A percentile compares a stretch with the other conserved stretches of the same genome.
Evolutionary conservation across 2,329 filamentous ascomycete species (phyloP).

Genomic region (Helotiales sp.): DNA sequence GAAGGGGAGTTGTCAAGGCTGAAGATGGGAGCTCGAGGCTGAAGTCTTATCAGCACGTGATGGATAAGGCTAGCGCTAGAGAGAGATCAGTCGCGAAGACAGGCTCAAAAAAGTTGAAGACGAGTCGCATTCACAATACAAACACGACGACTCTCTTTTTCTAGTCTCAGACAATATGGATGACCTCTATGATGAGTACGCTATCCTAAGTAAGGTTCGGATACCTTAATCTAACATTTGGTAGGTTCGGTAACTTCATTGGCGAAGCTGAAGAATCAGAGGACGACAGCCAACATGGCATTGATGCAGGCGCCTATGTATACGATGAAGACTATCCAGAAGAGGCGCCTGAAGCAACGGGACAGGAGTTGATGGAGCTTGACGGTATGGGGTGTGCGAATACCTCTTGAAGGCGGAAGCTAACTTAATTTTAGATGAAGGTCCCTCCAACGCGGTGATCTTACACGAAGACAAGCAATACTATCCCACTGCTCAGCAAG

Average conservation of each 20-base stretch:
- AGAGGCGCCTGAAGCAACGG: constrained; percentile 60
- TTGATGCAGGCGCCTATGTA: constrained; percentile 73
- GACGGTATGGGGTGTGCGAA: constrained; percentile 58
- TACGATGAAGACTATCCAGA: constrained; percentile 76
- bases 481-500: constrained; percentile 95
- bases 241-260: constrained; percentile 96
- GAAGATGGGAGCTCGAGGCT: constrained; percentile 9
- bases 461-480: constrained; percentile 99
- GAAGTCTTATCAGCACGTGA: not conserved
- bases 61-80: not conserved
- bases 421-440: constrained; percentile 58
- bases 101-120: not conserved
- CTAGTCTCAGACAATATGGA: constrained; percentile 60
- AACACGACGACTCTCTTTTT: not conserved
- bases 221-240: constrained; percentile 20
- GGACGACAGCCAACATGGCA: constrained; percentile 77
- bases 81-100: not conserved
- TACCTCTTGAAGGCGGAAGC: constrained; percentile 12
- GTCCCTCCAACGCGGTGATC: constrained; percentile 93
- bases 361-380: constrained; percentile 90
- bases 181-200: constrained; percentile 94
- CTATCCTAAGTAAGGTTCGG: constrained; percentile 11
- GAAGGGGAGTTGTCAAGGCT: not conserved
- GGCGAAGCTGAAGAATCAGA: constrained; percentile 90
- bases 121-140: constrained; percentile 17